A percentile compares a stretch with the other conserved stretches of the same genome.
phyloP scores from a whole-genome alignment of 1,139 yeast species.

The Chernovozyma aurita region DNA sequence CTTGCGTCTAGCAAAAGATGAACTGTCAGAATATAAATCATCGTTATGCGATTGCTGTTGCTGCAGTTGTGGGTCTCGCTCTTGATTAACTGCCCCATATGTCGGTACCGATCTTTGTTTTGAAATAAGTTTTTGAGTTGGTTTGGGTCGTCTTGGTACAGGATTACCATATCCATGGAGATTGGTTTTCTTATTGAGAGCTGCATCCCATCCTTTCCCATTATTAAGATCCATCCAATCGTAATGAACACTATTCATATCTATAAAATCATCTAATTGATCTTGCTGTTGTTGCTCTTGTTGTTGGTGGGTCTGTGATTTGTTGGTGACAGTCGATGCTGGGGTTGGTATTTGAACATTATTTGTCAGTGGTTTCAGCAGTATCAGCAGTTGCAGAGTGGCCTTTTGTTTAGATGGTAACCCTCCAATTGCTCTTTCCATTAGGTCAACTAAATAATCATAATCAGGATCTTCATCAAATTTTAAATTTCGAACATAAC shows the following conservation, averaged over 20 bases:
- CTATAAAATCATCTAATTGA: not conserved
- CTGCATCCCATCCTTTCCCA: constrained; percentile 80
- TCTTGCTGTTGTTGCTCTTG: not conserved
- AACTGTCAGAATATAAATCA: constrained; percentile 5
- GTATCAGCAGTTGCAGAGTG: too few species aligned
- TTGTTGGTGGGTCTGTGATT: not conserved
- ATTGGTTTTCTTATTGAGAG: constrained; percentile 74
- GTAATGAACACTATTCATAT: constrained; percentile 43
- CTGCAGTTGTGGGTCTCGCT: too few species aligned
- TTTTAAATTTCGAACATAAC: constrained; percentile 63
- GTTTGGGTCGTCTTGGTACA: constrained; percentile 43
- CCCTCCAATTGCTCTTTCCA: constrained; percentile 38
- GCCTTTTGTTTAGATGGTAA: not conserved
- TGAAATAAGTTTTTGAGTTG: constrained; percentile 8
- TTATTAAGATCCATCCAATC: constrained; percentile 84
- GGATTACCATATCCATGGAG: constrained; percentile 79
- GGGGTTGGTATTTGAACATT: constrained; percentile 1
- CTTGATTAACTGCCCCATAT: constrained; percentile 6
- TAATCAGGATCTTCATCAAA: constrained; percentile 81
- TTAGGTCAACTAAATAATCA: constrained; percentile 38
- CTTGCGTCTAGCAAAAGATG: constrained; percentile 5
- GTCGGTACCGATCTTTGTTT: constrained; percentile 8
- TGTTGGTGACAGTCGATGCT: not conserved
- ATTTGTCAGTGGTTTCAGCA: not conserved
- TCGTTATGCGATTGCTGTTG: constrained; percentile 3